A percentile compares a stretch with the other conserved stretches of the same genome.
phyloP scores from a whole-genome alignment of 1,284 basidiomycete species.

The Testicularia cyperi region DNA sequence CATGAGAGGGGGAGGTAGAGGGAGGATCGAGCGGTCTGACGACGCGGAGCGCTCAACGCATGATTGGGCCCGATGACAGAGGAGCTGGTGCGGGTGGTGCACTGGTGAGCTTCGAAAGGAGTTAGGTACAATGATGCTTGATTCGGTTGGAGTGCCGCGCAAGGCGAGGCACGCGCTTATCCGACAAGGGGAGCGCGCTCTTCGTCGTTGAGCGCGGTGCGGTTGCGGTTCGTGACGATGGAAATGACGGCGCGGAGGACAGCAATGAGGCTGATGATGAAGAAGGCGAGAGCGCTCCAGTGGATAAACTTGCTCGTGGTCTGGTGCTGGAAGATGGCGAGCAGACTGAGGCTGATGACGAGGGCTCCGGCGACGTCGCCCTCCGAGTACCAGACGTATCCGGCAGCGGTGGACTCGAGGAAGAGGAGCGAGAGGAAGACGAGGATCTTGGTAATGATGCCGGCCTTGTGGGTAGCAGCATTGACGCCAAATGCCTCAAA shows the following conservation, averaged over 20 bases:
- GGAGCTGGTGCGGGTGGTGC: too few species aligned
- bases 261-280: constrained; percentile 79
- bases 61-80: too few species aligned
- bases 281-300: constrained; percentile 82
- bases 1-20: too few species aligned
- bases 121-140: too few species aligned
- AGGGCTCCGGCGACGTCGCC: constrained; percentile 86
- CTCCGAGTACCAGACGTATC: constrained; percentile 79
- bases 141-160: too few species aligned
- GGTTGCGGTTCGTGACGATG: constrained; percentile 63
- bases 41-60: too few species aligned
- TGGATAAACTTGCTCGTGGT: constrained; percentile 70
- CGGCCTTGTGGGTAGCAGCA: constrained; percentile 69
- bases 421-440: constrained; percentile 91
- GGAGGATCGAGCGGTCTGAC: too few species aligned
- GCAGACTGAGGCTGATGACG: constrained; percentile 79
- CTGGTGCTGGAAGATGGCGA: constrained; percentile 62
- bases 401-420: constrained; percentile 86
- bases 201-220: constrained; percentile 68
- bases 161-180: too few species aligned
- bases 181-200: constrained; percentile 75
- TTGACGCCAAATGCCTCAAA: constrained; percentile 90
- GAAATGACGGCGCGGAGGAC: constrained; percentile 75
- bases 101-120: too few species aligned
- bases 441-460: constrained; percentile 87